Evolutionary conservation across 139 green algal species (phyloP), one percentile per base, ranked within the genome.

Genomic region (Protoeuglena noctilucae): DNA sequence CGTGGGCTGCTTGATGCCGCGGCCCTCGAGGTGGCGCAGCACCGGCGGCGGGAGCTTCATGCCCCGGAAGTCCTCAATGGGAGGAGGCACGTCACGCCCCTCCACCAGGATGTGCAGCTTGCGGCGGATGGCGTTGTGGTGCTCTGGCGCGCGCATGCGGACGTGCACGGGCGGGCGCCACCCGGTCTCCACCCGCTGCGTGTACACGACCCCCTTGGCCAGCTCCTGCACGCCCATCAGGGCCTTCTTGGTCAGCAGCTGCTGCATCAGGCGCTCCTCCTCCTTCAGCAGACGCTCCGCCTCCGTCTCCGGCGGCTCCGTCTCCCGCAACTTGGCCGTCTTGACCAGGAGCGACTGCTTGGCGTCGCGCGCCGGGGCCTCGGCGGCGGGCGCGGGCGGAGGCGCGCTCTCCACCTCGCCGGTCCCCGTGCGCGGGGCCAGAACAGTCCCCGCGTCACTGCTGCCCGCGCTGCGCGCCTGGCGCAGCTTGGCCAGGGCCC

Each of bases 151-250:
- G 63, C 87, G 84, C 3, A 56, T 54, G 21, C 86, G 70, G 47
- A 92, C 80, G 25, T 70, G 67, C 40, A 80, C 56, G 3, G 87
- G 87, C 24, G 89, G 84, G 65, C 88, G 90, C 89, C 89, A 97
- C 17, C 89, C 89, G 3, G 89, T 97, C 21, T 62, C 61, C 62
- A 95, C 75, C 41, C 61, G 58, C 25, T 75, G 65, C 28, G 70
- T 78, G 69, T 95, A 95, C 46, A 59, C 58, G 5, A 85, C 65
- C 48, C 69, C 79, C 72, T 81, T 78, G 1, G 90, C 90, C 55
- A 95, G 72, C 72, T 98, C 90, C 68, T 88, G 79, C 28, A 86
- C 89, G 17, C 72, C 81, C 67, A 91, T 90, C 19, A 98, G 79
- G 43, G 89, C 85, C 56, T 81, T 73, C 60, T 82, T 87, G 57